A percentile compares a stretch with the other conserved stretches of the same genome.
phyloP scores from a whole-genome alignment of 176 grass and related monocot genomes.

The Typha latifolia region DNA sequence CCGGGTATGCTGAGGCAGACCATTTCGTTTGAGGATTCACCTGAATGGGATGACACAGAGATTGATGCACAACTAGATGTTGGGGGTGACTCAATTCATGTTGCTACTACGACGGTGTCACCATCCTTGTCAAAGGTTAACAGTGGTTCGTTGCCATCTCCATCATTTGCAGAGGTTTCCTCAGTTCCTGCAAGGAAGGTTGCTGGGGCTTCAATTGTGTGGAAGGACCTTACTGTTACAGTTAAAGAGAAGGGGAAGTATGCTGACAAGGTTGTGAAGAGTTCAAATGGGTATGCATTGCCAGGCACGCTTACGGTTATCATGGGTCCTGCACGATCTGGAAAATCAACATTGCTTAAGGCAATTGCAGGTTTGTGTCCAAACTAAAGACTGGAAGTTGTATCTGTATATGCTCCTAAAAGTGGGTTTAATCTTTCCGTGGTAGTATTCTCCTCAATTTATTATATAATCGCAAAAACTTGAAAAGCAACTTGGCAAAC shows the following conservation, averaged over 20 bases:
- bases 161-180: conserved; percentile 17
- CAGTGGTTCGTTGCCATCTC: conserved; percentile 52
- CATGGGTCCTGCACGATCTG: conserved; percentile 80
- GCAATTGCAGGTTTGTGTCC: conserved; percentile 61
- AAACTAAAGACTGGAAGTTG: background rate
- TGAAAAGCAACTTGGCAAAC: no score
- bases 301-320: conserved; percentile 87
- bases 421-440: background rate
- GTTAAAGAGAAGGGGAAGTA: conserved; percentile 29
- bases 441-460: no score
- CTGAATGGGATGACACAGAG: conserved; percentile 87
- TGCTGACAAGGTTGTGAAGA: conserved; percentile 66
- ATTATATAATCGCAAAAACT: no score
- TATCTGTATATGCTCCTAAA: conserved; percentile 9
- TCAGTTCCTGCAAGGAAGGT: conserved; percentile 51
- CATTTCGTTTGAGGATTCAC: conserved; percentile 90
- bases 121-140: conserved; percentile 44
- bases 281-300: conserved; percentile 79
- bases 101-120: conserved; percentile 30
- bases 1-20: conserved; percentile 46
- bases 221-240: conserved; percentile 82
- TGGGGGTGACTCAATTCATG: conserved; percentile 31
- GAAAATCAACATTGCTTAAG: conserved; percentile 81
- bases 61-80: conserved; percentile 43
- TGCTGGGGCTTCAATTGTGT: conserved; percentile 66